These are phyloP conservation scores for Russula emetica DNA, from an alignment of 768 basidiomycete species.

Conservation along the genomic window DNA sequence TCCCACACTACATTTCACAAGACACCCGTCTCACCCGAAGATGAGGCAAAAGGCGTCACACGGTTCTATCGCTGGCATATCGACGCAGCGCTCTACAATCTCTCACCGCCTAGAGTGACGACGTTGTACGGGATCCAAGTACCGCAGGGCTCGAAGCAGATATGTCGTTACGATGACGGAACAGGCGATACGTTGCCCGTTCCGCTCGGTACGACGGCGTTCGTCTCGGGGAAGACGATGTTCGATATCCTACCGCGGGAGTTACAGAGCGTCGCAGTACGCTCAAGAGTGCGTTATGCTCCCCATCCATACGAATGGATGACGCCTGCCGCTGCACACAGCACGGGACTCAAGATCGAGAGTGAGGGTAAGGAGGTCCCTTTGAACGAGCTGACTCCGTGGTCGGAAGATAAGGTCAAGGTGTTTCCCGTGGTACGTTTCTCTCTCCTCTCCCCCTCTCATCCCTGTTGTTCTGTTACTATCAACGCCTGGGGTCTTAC, in stretches of 20 bases:
- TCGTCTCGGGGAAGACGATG: slow-evolving; percentile 73
- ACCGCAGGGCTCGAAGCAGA: slow-evolving; percentile 60
- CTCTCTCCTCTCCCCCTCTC: not conserved
- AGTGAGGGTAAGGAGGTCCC: slow-evolving; percentile 66
- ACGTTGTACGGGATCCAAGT: slow-evolving; percentile 74
- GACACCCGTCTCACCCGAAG: slow-evolving; percentile 60
- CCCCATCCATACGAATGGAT: slow-evolving; percentile 91
- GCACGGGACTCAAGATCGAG: slow-evolving; percentile 79
- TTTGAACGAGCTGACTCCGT: slow-evolving; percentile 66
- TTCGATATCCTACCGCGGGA: slow-evolving; percentile 67
- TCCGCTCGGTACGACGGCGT: slow-evolving; percentile 81
- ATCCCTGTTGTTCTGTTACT: no score
- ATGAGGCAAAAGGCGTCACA: slow-evolving; percentile 66
- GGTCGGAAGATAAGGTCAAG: slow-evolving; percentile 76
- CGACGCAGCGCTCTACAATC: slow-evolving; percentile 75
- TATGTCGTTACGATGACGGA: slow-evolving; percentile 75
- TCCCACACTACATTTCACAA: slow-evolving; percentile 83
- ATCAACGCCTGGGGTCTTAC: not conserved
- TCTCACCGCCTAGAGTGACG: slow-evolving; percentile 76
- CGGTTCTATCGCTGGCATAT: slow-evolving; percentile 90
- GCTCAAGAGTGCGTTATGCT: slow-evolving; percentile 67
- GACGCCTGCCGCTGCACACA: slow-evolving; percentile 60
- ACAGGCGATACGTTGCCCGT: slow-evolving; percentile 76
- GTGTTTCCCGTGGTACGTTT: slow-evolving; percentile 56
- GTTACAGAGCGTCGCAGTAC: slow-evolving; percentile 73